Evolutionary conservation across 306 rosid species (phyloP).

Genomic region (Dalbergia oliveri): DNA sequence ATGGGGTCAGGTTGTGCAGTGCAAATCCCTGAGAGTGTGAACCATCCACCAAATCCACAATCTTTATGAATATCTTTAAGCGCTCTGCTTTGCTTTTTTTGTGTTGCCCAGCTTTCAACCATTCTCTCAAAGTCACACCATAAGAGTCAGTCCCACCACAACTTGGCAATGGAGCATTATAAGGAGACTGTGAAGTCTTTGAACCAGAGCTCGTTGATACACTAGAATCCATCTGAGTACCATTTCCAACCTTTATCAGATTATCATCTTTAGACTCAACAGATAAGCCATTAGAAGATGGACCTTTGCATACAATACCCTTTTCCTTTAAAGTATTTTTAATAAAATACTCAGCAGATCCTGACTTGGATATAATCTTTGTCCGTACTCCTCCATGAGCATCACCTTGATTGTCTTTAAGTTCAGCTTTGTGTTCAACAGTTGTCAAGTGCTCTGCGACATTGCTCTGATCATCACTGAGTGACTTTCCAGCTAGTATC

Average conservation of each 20-base stretch:
- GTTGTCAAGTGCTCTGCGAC: conserved; percentile 49
- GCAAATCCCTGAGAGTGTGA: conserved; percentile 67
- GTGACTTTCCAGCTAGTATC: conserved; percentile 52
- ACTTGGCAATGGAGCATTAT: conserved; percentile 35
- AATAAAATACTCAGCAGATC: conserved; percentile 73
- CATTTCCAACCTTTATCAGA: conserved; percentile 53
- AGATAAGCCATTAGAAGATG: conserved; percentile 44
- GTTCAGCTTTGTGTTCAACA: conserved; percentile 52
- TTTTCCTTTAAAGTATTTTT: conserved; percentile 76
- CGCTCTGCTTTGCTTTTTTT: conserved; percentile 64
- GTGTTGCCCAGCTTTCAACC: conserved; percentile 61
- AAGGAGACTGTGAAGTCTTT: conserved; percentile 46
- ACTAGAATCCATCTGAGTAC: conserved; percentile 50
- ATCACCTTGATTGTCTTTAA: conserved; percentile 48
- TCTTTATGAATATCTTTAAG: conserved; percentile 67
- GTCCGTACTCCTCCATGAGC: conserved; percentile 60
- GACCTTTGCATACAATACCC: conserved; percentile 66
- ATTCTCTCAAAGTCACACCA: conserved; percentile 76
- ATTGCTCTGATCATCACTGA: conserved; percentile 50
- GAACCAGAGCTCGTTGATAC: conserved; percentile 41
- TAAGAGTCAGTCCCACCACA: conserved; percentile 51
- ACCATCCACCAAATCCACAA: conserved; percentile 70
- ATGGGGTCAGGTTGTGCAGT: conserved; percentile 67
- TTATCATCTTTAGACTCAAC: conserved; percentile 56
- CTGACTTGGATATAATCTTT: conserved; percentile 71